phyloP scores from a whole-genome alignment of 768 basidiomycete species.

The Pleurotus pulmonarius region DNA sequence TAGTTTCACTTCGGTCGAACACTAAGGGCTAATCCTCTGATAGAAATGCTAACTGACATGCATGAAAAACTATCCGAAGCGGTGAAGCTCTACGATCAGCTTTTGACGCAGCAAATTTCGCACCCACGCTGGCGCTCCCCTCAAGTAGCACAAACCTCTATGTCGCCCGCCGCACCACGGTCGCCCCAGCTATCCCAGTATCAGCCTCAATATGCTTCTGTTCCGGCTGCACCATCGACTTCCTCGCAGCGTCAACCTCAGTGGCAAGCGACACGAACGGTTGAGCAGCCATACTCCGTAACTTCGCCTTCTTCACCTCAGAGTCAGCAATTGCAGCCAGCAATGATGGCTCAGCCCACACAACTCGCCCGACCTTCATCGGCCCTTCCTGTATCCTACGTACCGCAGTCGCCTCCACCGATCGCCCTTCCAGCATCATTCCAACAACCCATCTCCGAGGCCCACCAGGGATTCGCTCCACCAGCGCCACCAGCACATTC shows the following conservation, averaged over 20 bases:
- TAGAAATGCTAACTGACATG: constrained; percentile 91
- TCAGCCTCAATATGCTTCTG: constrained; percentile 8
- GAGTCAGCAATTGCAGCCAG: constrained; percentile 11
- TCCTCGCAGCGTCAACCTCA: constrained; percentile 21
- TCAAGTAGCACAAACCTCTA: constrained; percentile 22
- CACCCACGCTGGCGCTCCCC: constrained; percentile 62
- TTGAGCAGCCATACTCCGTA: constrained; percentile 9
- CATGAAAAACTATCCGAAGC: constrained; percentile 91
- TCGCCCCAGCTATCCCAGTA: constrained; percentile 16
- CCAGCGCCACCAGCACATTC: background rate
- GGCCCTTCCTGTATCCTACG: constrained; percentile 13
- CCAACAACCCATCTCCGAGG: background rate
- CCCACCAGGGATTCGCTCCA: constrained; percentile 6
- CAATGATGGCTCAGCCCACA: constrained; percentile 17
- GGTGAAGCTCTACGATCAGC: constrained; percentile 85
- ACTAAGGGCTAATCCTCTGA: background rate
- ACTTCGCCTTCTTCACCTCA: constrained; percentile 18
- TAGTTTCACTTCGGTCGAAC: background rate
- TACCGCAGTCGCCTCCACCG: constrained; percentile 17
- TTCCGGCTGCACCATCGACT: constrained; percentile 9
- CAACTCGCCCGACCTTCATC: constrained; percentile 18
- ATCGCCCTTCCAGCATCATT: background rate
- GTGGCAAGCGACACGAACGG: constrained; percentile 11
- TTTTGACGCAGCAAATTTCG: constrained; percentile 80
- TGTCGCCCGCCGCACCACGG: constrained; percentile 23